These are phyloP conservation scores for Thuja plicata DNA, from an alignment of 83 land plant genomes.

Conservation along the genomic window DNA sequence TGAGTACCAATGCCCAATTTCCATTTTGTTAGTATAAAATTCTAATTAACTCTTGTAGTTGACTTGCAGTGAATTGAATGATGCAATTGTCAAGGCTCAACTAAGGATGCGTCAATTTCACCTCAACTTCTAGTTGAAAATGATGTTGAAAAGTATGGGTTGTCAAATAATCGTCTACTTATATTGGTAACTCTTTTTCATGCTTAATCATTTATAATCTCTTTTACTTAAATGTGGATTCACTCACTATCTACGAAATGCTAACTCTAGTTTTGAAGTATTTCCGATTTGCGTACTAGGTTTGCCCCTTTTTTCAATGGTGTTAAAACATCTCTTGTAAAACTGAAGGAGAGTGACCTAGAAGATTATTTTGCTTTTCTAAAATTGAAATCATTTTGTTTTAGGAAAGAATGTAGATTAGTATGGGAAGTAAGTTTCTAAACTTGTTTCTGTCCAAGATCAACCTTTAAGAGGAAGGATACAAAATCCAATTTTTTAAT, in stretches of 20 bases:
- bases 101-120: slow-evolving; percentile 46
- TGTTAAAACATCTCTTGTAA: neutral
- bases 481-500: neutral
- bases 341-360: neutral
- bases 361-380: neutral
- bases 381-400: neutral
- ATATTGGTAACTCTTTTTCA: slow-evolving; percentile 31
- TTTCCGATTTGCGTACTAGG: neutral
- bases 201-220: neutral
- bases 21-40: neutral
- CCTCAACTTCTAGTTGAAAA: slow-evolving; percentile 36
- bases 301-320: neutral
- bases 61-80: slow-evolving; percentile 51
- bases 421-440: neutral
- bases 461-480: neutral
- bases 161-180: slow-evolving; percentile 42
- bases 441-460: neutral
- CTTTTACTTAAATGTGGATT: neutral
- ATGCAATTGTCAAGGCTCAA: slow-evolving; percentile 50
- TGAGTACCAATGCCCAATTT: neutral
- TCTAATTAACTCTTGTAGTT: neutral
- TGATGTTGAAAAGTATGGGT: slow-evolving; percentile 32
- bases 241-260: neutral
- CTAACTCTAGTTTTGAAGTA: neutral
- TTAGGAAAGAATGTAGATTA: neutral